These are phyloP conservation scores for Nannizziopsis barbatae DNA, from an alignment of 2,329 filamentous ascomycete genomes.

Conservation along the genomic window DNA sequence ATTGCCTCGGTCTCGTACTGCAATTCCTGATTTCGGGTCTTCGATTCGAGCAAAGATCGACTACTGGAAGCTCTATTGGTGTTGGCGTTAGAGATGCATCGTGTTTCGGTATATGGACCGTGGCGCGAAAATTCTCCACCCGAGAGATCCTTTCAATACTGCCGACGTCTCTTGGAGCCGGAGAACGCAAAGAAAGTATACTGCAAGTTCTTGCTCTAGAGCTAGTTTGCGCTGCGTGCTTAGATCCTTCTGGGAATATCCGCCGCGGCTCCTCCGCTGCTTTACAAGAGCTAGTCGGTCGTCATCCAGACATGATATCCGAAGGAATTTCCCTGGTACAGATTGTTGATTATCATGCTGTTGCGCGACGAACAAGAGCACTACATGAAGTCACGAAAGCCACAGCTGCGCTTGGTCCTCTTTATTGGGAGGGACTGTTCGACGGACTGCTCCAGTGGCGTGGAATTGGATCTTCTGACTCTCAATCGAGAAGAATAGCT, in stretches of 20 bases:
- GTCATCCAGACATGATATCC: conserved; percentile 74
- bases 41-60: conserved; percentile 76
- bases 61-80: conserved; percentile 74
- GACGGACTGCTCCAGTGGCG: conserved; percentile 70
- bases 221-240: conserved; percentile 66
- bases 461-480: conserved; percentile 71
- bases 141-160: conserved; percentile 58
- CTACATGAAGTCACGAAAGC: conserved; percentile 63
- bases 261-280: conserved; percentile 84
- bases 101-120: conserved; percentile 90
- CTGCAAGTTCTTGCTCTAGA: conserved; percentile 71
- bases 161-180: conserved; percentile 21
- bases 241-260: conserved; percentile 89
- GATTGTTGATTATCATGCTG: conserved; percentile 81
- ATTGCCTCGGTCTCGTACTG: conserved; percentile 61
- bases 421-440: conserved; percentile 59
- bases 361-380: conserved; percentile 74
- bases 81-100: conserved; percentile 89
- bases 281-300: conserved; percentile 82
- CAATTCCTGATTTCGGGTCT: conserved; percentile 67
- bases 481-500: conserved; percentile 59
- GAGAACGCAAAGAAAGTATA: conserved; percentile 34
- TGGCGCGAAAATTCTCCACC: conserved; percentile 78
- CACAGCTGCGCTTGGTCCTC: conserved; percentile 52
- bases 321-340: conserved; percentile 81